A percentile compares a stretch with the other conserved stretches of the same genome.
These are phyloP conservation scores for Uromyces viciae-fabae DNA, from an alignment of 1,284 basidiomycete genomes.

Conservation along the genomic window DNA sequence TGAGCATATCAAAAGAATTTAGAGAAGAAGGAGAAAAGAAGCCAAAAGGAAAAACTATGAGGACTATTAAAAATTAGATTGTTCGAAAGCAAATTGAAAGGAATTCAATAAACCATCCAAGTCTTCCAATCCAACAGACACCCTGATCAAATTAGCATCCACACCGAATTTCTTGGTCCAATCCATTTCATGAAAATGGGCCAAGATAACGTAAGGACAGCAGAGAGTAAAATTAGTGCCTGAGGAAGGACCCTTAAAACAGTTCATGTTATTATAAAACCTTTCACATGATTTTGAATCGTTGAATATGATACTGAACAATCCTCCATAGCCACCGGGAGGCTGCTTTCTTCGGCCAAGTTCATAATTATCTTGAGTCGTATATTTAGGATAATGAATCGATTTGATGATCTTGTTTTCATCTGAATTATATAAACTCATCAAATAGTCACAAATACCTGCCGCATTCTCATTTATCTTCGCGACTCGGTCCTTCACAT, in stretches of 20 bases:
- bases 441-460: slow-evolving; percentile 74
- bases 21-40: not conserved
- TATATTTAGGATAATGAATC: slow-evolving; percentile 85
- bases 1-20: too few relatives aligned
- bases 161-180: slow-evolving; percentile 89
- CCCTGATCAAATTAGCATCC: slow-evolving; percentile 74
- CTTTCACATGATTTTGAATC: slow-evolving; percentile 66
- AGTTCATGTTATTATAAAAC: slow-evolving; percentile 81
- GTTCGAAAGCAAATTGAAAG: slow-evolving; percentile 67
- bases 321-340: slow-evolving; percentile 72
- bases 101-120: slow-evolving; percentile 62
- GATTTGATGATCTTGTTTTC: slow-evolving; percentile 62
- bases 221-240: slow-evolving; percentile 96
- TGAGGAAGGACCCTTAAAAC: slow-evolving; percentile 85
- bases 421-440: slow-evolving; percentile 56
- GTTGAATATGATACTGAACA: slow-evolving; percentile 87
- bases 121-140: slow-evolving; percentile 87
- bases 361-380: slow-evolving; percentile 70
- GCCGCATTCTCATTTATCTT: slow-evolving; percentile 79
- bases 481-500: slow-evolving; percentile 74
- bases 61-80: slow-evolving; percentile 49
- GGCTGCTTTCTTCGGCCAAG: slow-evolving; percentile 61
- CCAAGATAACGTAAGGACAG: slow-evolving; percentile 87
- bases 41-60: not conserved
- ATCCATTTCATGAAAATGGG: slow-evolving; percentile 83